Base-by-base conservation (phyloP, 1,139 yeast genomes). In the Keqinozyma sinolaborantium region DNA sequence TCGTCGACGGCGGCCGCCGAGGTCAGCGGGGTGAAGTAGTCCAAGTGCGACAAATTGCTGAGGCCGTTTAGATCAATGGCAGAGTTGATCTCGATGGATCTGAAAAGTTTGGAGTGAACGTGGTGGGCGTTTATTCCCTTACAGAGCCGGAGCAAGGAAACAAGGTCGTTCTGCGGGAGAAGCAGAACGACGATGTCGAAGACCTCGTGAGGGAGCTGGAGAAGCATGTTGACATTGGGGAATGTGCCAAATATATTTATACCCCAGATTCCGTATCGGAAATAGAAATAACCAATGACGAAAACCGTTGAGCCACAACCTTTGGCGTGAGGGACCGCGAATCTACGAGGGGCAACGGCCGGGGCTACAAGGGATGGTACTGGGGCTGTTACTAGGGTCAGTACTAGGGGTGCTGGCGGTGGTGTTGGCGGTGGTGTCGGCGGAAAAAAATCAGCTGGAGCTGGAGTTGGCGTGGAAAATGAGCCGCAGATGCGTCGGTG, bases 151-250 rank as follows among this genome's bases (percentile, higher is more conserved):
- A 47, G 44, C 20, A 57, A 30, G 16, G 39, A 41, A 2, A 56
- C 33, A 11, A 51, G 34, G 14, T 52, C 53, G 18, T 38, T 25
- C 32, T 51, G 58, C 24, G 38, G 33, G 12, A 54, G 35, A 6
- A 37, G 28, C 18, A 31, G 18, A 6, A 45, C 31, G 11, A 58
- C 41, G 15, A 33, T 28, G 11, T 42, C 44, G 13, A 48, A 30
- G 5, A 58, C 29, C 33, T 58, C 64, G 14, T 31, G 14, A 7
- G 64, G 64, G 20, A 58, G 36, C 5, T 32, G 24, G 30, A 36
- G 33, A n/a, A 39, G 12, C 45, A 43, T 44, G 14, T 23, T 19
- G 6, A 14, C 13, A 6, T 23, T 23, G 25, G 25, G 13, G 11
- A 23, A 23, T 23, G 25, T 18, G 21, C 21, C 16, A 28, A 13